Evolutionary conservation across 495 filamentous ascomycete species (phyloP).

Genomic region (Penicillium dipodomyicola): DNA sequence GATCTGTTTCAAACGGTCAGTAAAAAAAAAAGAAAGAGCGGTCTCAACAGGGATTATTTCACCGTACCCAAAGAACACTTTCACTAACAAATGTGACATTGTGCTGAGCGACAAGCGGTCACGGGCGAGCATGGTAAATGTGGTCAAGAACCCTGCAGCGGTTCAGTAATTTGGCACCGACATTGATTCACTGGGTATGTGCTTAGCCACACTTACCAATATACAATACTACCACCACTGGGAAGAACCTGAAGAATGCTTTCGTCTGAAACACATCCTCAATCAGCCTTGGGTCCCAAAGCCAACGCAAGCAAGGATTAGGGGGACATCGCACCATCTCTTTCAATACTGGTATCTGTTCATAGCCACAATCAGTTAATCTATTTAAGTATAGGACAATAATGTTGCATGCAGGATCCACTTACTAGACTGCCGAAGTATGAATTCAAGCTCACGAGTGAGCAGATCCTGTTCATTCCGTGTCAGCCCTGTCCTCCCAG

Average conservation of each 20-base stretch:
- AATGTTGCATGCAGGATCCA: conserved; percentile 12
- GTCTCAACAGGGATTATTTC: conserved; percentile 28
- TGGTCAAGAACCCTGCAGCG: conserved; percentile 78
- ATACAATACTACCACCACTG: conserved; percentile 82
- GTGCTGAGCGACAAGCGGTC: conserved; percentile 67
- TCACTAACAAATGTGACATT: conserved; percentile 85
- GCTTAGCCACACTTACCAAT: conserved; percentile 47
- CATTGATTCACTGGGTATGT: conserved; percentile 7
- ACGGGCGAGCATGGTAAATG: conserved; percentile 83
- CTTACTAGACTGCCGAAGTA: conserved; percentile 81
- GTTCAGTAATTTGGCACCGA: conserved; percentile 13
- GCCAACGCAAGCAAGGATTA: not conserved
- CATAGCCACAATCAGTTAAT: conserved; percentile 27
- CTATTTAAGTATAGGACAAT: conserved; percentile 11
- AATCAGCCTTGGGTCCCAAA: conserved; percentile 31
- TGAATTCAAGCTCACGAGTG: conserved; percentile 80
- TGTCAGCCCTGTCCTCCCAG: conserved; percentile 16
- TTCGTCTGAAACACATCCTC: conserved; percentile 56
- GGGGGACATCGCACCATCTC: conserved; percentile 61
- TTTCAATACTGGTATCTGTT: conserved; percentile 76
- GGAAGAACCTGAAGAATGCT: conserved; percentile 87
- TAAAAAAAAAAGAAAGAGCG: conserved; percentile 21
- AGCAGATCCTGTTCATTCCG: conserved; percentile 62
- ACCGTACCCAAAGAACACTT: conserved; percentile 70
- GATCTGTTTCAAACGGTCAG: conserved; percentile 51